phyloP scores from a whole-genome alignment of 345 rosid species.

The Eucalyptus pumila region DNA sequence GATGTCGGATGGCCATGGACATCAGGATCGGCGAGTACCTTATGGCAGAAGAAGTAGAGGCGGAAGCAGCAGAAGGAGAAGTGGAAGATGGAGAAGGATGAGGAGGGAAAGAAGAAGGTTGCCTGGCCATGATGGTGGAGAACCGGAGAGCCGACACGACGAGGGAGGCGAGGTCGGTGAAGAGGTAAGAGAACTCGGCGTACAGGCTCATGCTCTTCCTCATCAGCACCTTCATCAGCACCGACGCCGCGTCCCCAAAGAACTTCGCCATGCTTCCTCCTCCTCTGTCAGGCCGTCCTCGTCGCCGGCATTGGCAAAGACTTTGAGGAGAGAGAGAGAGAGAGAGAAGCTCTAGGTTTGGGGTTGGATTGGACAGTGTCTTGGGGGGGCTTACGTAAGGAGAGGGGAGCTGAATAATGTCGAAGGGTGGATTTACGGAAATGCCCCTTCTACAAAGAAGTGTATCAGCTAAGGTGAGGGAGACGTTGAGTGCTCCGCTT shows the following conservation, averaged over 20 bases:
- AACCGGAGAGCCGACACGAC: background rate
- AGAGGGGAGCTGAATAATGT: background rate
- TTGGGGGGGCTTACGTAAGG: background rate
- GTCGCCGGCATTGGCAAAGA: background rate
- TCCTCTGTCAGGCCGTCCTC: background rate
- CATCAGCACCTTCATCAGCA: background rate
- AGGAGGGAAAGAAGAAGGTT: background rate
- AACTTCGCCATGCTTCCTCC: background rate
- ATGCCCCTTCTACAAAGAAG: background rate
- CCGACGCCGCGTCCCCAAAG: background rate
- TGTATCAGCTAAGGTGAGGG: background rate
- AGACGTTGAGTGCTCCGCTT: background rate
- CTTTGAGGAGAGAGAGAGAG: background rate
- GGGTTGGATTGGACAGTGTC: background rate
- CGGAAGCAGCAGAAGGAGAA: background rate
- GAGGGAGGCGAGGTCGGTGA: background rate
- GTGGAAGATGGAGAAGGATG: background rate
- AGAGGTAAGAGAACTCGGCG: background rate
- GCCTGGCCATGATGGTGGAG: background rate
- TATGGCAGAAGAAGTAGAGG: background rate
- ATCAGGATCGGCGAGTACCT: background rate
- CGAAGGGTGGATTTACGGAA: background rate
- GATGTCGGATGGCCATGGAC: background rate
- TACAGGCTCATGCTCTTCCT: conserved; percentile 1
- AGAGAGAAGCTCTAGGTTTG: background rate